Evolutionary conservation across 352 stramenopile genomes (phyloP).

Genomic region (Phytophthora uliginosa): DNA sequence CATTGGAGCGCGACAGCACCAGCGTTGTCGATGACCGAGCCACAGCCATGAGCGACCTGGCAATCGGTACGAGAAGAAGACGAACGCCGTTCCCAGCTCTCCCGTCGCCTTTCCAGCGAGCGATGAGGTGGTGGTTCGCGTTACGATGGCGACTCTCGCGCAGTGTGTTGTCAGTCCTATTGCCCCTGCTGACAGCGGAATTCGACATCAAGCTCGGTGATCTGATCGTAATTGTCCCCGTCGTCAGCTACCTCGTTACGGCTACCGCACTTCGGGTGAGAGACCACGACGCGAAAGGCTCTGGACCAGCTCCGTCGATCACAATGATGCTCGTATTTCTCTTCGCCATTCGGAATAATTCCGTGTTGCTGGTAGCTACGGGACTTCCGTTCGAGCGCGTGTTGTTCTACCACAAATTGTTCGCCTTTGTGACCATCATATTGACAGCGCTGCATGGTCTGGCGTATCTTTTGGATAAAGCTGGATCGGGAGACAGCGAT

Average conservation of each 20-base stretch:
- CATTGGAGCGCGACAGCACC: conserved; percentile 14
- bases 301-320: conserved; percentile 27
- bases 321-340: conserved; percentile 42
- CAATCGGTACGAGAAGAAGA: conserved; percentile 9
- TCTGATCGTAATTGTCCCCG: conserved; percentile 26
- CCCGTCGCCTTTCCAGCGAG: conserved; percentile 11
- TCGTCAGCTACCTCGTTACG: conserved; percentile 12
- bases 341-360: conserved; percentile 52
- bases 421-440: conserved; percentile 34
- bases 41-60: conserved; percentile 15
- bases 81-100: conserved; percentile 14
- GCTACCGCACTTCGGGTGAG: neutral
- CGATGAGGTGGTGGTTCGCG: conserved; percentile 19
- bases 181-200: conserved; percentile 23
- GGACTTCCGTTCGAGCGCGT: conserved; percentile 51
- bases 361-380: conserved; percentile 39
- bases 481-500: neutral
- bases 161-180: conserved; percentile 20
- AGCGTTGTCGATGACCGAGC: conserved; percentile 19
- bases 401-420: conserved; percentile 53
- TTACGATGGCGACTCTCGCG: conserved; percentile 23
- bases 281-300: conserved; percentile 6
- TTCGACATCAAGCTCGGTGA: conserved; percentile 44
- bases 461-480: conserved; percentile 31
- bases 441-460: conserved; percentile 37